phyloP scores from a whole-genome alignment of 805 yeast genomes.

The Wickerhamomyces chaumierensis region DNA sequence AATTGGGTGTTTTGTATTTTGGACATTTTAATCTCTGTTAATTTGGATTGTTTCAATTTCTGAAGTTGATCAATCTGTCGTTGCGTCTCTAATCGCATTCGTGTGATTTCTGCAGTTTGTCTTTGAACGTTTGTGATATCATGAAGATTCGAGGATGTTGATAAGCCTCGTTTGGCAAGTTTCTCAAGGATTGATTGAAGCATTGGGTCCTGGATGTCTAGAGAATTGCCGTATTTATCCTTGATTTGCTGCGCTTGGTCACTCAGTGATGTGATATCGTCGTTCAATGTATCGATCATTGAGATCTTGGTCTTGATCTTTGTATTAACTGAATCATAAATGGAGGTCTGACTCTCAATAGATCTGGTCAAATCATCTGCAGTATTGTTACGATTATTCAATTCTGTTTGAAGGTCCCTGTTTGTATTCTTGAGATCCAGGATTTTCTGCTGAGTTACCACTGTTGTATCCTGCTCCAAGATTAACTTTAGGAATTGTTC shows the following conservation, averaged over 20 bases:
- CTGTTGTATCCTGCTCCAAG: constrained; percentile 22
- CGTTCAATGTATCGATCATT: background rate
- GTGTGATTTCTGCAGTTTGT: background rate
- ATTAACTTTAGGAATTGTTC: constrained; percentile 51
- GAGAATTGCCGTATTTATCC: background rate
- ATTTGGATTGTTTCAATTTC: constrained; percentile 26
- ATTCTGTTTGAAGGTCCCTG: background rate
- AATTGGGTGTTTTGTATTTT: constrained; percentile 37
- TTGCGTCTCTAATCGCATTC: constrained; percentile 26
- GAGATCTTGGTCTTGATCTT: no score
- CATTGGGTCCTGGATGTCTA: background rate
- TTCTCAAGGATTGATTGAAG: background rate
- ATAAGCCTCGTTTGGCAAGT: background rate
- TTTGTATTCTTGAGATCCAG: background rate
- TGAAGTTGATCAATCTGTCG: constrained; percentile 59
- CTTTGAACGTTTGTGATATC: background rate
- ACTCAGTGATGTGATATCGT: background rate
- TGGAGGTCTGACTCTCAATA: no score
- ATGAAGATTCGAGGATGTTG: background rate
- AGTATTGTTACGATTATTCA: background rate
- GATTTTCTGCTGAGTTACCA: constrained; percentile 9
- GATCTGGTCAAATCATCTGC: background rate
- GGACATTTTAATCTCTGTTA: constrained; percentile 13
- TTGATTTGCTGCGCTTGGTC: background rate
- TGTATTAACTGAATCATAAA: no score